Base-by-base conservation (phyloP, 805 yeast genomes). In the Brettanomyces sp. region DNA sequence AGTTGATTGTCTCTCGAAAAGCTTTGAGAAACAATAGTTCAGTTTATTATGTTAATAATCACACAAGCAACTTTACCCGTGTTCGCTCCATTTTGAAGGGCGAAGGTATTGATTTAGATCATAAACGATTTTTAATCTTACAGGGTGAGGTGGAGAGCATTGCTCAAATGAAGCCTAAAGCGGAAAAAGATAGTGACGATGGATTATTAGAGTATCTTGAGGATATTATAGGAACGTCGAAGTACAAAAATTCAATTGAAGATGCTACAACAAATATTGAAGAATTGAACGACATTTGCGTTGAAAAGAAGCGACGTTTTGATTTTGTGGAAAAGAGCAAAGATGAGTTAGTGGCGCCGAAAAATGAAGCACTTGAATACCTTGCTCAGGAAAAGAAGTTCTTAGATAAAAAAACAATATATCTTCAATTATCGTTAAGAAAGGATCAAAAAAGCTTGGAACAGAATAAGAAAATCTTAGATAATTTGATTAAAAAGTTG, bases 81-180 rank as follows among this genome's bases (percentile, higher is more conserved):
- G 97, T 93, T 0, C 86, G 96, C 0, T 67, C 68, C 1, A 66
- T 86, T 33, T 69, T 93, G 43, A 81, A 80, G 52, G 80, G 75
- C 14, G 80, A 88, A 59, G 99, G 98, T 4, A 85, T 93, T 48
- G 99, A 93, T 63, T 71, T 93, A 50, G 95, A 90, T 54, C 99
- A 93, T 64, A 93, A 93, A 60, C 73, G 99, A 55, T 93, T 93
- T 56, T 72, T 93, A 55, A 95, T 93, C 59, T 69, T 93, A 40
- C 99, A 93, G 66, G 99, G 99, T 61, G 99, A 93, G 62, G 99
- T 93, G 39, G 99, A 93, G 67, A 83, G 90, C 52, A 93, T 93
- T 58, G 97, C 99, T 0, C 97, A 93, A 62, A 95, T 93, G 99
- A 91, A 91, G 60, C 85, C 99, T 9, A 93, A 91, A 58, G 98